Base-by-base conservation (phyloP, 495 filamentous ascomycete genomes). In the Aspergillus conjunctus region DNA sequence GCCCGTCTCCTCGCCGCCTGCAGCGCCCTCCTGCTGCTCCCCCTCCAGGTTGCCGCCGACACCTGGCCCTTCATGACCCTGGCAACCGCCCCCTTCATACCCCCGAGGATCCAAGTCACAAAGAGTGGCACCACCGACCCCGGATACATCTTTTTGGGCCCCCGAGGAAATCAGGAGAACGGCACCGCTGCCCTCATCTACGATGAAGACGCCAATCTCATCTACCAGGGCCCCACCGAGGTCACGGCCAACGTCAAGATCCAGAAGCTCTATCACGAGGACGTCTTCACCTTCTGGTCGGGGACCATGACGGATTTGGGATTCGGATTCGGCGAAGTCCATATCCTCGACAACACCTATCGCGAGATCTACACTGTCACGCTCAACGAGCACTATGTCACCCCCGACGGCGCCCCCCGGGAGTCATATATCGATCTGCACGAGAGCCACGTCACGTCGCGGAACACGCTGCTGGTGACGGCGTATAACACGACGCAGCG, bases 401-500 rank as follows among this genome's bases (percentile, higher is more conserved):
- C 71, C 0, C 71, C 71, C 2, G 71, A 75, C 49, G 66, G 62
- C 56, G 51, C 53, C 5, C 26, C 51, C 51, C 64, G 62, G n/a
- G 68, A 67, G 17, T 75, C 69, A 0, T 75, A 73, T 57, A 72
- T 73, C 51, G 77, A 79, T 55, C 53, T 81, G 9, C 81, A 83
- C 61, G 80, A 84, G 66, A 78, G 79, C 31, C 73, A 70, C 18
- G 67, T 82, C 45, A 81, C 79, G 12, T 48, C 66, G 5, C 73
- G 79, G 31, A 73, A 81, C 57, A 86, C 83, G 0, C 68, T 83
- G 31, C 68, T 85, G 10, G 80, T 84, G 31, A 79, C 80, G n/a
- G 77, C 81, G 12, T 85, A 85, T 62, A 79, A 85, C 52, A 69
- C 77, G 14, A 81, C 80, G 15, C 73, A 71, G 26, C 68, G 75